Evolutionary conservation across 306 rosid species (phyloP), one percentile per base, ranked within the genome.

Genomic region (Lathyrus tuberosus): DNA sequence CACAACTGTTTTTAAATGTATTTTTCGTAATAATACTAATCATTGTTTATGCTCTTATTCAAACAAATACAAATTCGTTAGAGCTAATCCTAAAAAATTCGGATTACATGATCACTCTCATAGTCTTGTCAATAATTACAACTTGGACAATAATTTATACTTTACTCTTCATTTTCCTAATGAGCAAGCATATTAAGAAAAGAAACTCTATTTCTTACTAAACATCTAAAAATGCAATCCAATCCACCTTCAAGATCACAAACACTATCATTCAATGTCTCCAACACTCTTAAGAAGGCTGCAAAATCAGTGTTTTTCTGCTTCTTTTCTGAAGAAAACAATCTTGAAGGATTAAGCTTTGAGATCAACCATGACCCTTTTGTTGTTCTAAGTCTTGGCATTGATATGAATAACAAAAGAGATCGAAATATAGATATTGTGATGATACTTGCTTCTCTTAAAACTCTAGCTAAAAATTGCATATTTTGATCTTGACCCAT

Each of bases 161-260:
- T 26, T 26, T 3, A 26, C 30, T 26, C 30, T 2, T 26, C 26
- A 24, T 24, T 24, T 24, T 24, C 26, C 26, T 66, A 88, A 44
- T 87, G 85, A 43, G 86, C 76, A 20, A 88, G 70, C 73, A 88
- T 76, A 79, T 89, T 89, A 16, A 89, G 93, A 35, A 87, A 79
- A 10, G 83, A 85, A 60, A 91, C 97, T 84, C 96, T 89, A 43
- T 89, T 84, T 72, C 80, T 81, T 10, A 91, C 79, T 61, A 89
- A 70, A 79, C 90, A 71, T 74, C 87, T 84, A 33, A 78, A 92
- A 35, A 89, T 28, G 72, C 75, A 63, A 70, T 76, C 80, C 31
- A 80, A 26, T 65, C 74, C 78, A 69, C 70, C 68, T 3, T 76
- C 80, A 1, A 87, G 65, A 8, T 80, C 81, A 51, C 73, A 81